Percentiles rank a stretch among this genome's conserved stretches.
These are phyloP conservation scores for Penicillium thymicola DNA, from an alignment of 2,329 filamentous ascomycete species.

Conservation along the genomic window DNA sequence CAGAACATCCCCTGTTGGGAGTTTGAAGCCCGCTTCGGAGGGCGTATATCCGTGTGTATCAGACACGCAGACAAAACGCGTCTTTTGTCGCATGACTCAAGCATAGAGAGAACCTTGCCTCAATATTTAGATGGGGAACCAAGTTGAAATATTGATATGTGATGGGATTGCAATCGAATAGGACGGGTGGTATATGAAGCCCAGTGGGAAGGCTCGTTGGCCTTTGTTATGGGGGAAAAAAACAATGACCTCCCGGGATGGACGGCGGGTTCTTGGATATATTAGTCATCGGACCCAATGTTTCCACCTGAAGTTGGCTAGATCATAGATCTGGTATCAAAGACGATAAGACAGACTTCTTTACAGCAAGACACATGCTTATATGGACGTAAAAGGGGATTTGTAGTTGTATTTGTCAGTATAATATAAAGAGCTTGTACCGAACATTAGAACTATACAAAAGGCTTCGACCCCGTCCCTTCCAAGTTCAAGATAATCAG, in stretches of 20 bases:
- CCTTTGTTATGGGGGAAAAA: background rate
- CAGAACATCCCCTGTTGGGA: constrained; percentile 56
- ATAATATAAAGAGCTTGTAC: background rate
- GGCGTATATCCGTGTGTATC: constrained; percentile 57
- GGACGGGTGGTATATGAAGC: constrained; percentile 3
- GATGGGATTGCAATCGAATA: constrained; percentile 4
- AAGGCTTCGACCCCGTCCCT: background rate
- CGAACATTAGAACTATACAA: background rate
- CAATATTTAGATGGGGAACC: background rate
- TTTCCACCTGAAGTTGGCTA: constrained; percentile 10
- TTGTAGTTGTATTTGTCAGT: background rate
- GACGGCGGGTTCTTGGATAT: background rate
- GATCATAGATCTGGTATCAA: constrained; percentile 7
- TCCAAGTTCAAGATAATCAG: background rate
- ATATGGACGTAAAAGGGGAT: background rate
- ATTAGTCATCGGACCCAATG: constrained; percentile 27
- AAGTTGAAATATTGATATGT: background rate
- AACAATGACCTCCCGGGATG: background rate
- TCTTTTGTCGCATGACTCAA: constrained; percentile 35
- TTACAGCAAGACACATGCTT: background rate
- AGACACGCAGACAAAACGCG: constrained; percentile 57
- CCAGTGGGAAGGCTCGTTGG: background rate
- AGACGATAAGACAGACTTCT: background rate
- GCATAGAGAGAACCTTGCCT: background rate
- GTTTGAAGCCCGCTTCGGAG: constrained; percentile 46